Conservation (phyloP, 768 basidiomycete species). For the Phanerochaete sordida region DNA sequence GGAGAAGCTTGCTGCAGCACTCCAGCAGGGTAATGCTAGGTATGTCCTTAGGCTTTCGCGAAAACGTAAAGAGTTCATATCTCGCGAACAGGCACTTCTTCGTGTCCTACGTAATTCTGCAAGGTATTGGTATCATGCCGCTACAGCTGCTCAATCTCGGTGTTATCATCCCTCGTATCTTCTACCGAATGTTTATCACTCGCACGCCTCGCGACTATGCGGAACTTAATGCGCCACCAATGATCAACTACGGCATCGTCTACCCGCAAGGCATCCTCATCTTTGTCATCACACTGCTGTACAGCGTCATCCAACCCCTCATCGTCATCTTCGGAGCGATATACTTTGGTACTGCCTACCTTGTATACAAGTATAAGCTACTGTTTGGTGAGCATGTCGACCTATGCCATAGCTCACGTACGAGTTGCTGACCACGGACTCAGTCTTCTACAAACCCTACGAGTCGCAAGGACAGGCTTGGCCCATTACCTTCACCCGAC, state of each 20-base stretch:
- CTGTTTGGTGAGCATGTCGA: slow-evolving; percentile 65
- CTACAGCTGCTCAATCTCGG: slow-evolving; percentile 92
- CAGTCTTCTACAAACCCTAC: slow-evolving; percentile 98
- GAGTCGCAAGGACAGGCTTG: slow-evolving; percentile 97
- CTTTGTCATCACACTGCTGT: slow-evolving; percentile 91
- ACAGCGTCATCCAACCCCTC: slow-evolving; percentile 93
- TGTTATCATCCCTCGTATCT: slow-evolving; percentile 73
- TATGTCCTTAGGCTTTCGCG: no score
- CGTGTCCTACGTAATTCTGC: slow-evolving; percentile 79
- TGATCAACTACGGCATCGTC: slow-evolving; percentile 96
- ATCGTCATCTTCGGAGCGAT: slow-evolving; percentile 94
- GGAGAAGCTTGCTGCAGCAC: slow-evolving; percentile 82
- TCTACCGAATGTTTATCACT: slow-evolving; percentile 74
- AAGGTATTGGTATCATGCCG: slow-evolving; percentile 94
- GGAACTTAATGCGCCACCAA: slow-evolving; percentile 94
- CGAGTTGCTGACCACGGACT: neutral
- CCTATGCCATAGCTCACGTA: neutral
- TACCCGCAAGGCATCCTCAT: slow-evolving; percentile 97
- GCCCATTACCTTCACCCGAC: slow-evolving; percentile 91
- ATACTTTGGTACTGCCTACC: slow-evolving; percentile 94
- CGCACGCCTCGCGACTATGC: slow-evolving; percentile 89
- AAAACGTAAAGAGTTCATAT: no score
- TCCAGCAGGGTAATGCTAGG: slow-evolving; percentile 77
- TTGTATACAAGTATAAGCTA: slow-evolving; percentile 98
- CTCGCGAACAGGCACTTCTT: slow-evolving; percentile 85